Evolutionary conservation across 371 early-diverging fungal genomes (phyloP).

Genomic region (Mucor velutinosus): DNA sequence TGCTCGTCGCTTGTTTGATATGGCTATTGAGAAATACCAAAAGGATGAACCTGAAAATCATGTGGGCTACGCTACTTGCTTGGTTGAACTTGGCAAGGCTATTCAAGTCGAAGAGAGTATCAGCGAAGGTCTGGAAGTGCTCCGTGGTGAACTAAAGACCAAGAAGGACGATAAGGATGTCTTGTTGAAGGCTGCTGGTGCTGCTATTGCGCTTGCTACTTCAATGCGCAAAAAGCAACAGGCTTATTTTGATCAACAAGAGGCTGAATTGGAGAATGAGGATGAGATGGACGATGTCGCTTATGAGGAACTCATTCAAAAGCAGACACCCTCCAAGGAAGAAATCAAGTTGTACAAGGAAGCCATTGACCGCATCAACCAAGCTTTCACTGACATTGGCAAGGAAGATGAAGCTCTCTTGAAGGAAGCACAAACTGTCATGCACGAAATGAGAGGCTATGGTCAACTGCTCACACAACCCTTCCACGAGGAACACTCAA

Average conservation of each 20-base stretch:
- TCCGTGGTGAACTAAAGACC: conserved; percentile 30
- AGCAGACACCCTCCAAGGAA: conserved; percentile 30
- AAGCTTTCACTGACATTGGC: neutral
- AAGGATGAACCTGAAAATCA: conserved; percentile 45
- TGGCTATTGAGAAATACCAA: conserved; percentile 60
- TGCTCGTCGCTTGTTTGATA: conserved; percentile 56
- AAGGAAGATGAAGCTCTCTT: conserved; percentile 6
- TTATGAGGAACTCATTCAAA: conserved; percentile 29
- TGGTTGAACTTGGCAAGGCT: conserved; percentile 44
- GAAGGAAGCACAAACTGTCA: conserved; percentile 17
- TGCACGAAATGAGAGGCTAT: conserved; percentile 35
- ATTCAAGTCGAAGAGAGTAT: conserved; percentile 49
- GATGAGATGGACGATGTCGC: conserved; percentile 36
- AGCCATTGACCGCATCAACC: conserved; percentile 25
- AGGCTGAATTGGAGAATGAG: conserved; percentile 26
- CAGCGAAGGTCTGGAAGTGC: conserved; percentile 45
- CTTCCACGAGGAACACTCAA: conserved; percentile 22
- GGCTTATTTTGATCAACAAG: conserved; percentile 28
- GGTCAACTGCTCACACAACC: conserved; percentile 32
- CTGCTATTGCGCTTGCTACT: conserved; percentile 28
- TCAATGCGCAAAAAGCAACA: conserved; percentile 31
- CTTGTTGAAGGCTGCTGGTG: conserved; percentile 22
- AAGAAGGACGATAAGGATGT: neutral
- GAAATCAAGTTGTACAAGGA: conserved; percentile 38
- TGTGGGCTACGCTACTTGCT: conserved; percentile 43